Evolutionary conservation across 2,329 filamentous ascomycete species (phyloP).

Genomic region (Colletotrichum siamense): DNA sequence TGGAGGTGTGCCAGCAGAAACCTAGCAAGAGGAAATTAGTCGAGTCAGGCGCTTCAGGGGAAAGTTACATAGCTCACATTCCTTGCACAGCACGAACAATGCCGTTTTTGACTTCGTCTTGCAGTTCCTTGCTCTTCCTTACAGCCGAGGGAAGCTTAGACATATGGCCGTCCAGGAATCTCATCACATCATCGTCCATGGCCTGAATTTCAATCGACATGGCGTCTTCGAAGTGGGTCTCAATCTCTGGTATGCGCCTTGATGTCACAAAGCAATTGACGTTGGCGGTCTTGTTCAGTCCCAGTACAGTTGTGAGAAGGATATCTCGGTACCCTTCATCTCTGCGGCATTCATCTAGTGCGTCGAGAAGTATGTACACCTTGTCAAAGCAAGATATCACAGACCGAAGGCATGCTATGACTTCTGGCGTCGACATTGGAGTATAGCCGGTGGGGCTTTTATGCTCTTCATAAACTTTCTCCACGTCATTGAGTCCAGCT

Average conservation of each 20-base stretch:
- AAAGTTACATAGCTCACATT: conserved; percentile 17
- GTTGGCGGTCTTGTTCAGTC: not conserved
- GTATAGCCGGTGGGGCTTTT: no score
- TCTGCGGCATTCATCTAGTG: conserved; percentile 32
- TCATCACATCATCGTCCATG: conserved; percentile 8
- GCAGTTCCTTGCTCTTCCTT: not conserved
- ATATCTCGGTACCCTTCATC: not conserved
- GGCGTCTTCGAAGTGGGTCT: not conserved
- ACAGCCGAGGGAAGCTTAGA: not conserved
- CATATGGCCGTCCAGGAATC: conserved; percentile 12
- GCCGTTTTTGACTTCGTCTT: not conserved
- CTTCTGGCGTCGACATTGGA: not conserved
- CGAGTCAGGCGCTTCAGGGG: rapidly evolving
- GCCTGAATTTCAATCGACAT: conserved; percentile 22
- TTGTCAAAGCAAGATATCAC: not conserved
- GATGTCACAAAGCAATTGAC: conserved; percentile 29
- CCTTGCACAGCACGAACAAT: conserved; percentile 17
- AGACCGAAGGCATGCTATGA: not conserved
- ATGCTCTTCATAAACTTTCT: no score
- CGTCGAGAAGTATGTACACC: conserved; percentile 26
- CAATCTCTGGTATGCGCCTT: conserved; percentile 22
- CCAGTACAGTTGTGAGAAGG: conserved; percentile 1
- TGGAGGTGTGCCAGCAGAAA: conserved; percentile 16
- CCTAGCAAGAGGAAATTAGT: not conserved
- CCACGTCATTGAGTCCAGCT: rapidly evolving